phyloP scores from a whole-genome alignment of 2,329 filamentous ascomycete species.

The Penicillium sp. region DNA sequence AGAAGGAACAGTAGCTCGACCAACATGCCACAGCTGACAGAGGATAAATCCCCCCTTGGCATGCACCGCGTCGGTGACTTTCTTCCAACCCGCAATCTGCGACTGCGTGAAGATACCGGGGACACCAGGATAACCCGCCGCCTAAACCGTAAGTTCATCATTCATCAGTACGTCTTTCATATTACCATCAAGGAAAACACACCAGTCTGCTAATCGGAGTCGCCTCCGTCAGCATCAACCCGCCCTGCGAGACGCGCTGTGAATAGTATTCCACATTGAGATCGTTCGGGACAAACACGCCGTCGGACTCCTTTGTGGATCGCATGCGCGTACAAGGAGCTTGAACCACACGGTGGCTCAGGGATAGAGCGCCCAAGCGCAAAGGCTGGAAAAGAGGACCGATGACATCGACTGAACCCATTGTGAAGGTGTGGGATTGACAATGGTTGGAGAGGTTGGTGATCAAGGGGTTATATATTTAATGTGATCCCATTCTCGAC shows the following conservation, averaged over 20 bases:
- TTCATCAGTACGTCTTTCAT: too few relatives aligned
- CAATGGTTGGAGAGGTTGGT: background rate
- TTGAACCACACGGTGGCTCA: conserved; percentile 27
- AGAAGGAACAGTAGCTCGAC: conserved; percentile 37
- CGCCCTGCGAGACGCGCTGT: conserved; percentile 32
- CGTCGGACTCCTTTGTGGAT: conserved; percentile 25
- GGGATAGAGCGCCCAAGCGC: conserved; percentile 20
- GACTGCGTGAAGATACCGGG: conserved; percentile 29
- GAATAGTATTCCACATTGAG: conserved; percentile 30
- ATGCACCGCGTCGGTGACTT: conserved; percentile 33
- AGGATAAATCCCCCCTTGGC: conserved; percentile 30
- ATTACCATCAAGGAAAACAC: too few relatives aligned
- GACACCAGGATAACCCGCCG: conserved; percentile 28
- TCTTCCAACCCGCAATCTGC: conserved; percentile 33
- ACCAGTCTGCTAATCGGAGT: conserved; percentile 30
- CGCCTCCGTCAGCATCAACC: conserved; percentile 35
- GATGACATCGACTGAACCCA: conserved; percentile 24
- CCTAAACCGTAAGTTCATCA: too few relatives aligned
- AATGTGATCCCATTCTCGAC: background rate
- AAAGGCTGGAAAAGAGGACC: conserved; percentile 37
- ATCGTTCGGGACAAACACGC: conserved; percentile 29
- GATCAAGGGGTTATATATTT: conserved; percentile 1
- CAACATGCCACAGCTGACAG: conserved; percentile 38
- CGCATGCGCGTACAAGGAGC: conserved; percentile 30
- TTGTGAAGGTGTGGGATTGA: conserved; percentile 6